phyloP scores from a whole-genome alignment of 805 yeast species.

The Barnettozyma wickerhamii region DNA sequence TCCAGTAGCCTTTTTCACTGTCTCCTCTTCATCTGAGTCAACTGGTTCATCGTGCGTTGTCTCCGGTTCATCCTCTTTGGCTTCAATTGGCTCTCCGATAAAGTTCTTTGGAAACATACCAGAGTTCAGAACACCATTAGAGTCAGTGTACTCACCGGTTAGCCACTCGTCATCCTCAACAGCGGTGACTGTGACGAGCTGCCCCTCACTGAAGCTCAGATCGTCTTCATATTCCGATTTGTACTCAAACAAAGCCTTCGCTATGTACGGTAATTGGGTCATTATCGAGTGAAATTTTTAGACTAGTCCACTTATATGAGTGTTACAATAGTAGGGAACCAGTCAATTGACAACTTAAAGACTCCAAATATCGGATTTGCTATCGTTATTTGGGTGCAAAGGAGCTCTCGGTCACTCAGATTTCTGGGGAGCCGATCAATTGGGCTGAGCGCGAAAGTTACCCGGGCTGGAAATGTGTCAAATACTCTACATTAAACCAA shows the following conservation, averaged over 20 bases:
- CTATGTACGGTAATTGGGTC: constrained; percentile 53
- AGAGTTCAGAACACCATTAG: constrained; percentile 36
- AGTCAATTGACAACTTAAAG: too few relatives aligned
- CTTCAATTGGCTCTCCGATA: constrained; percentile 38
- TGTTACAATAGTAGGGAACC: too few relatives aligned
- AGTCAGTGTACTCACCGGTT: constrained; percentile 54
- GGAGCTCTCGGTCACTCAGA: too few relatives aligned
- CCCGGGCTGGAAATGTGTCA: too few relatives aligned
- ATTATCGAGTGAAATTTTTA: too few relatives aligned
- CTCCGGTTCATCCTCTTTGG: not conserved
- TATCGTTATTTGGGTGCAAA: too few relatives aligned
- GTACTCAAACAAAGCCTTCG: constrained; percentile 65
- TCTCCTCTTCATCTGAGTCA: constrained; percentile 6
- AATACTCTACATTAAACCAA: too few relatives aligned
- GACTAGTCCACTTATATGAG: too few relatives aligned
- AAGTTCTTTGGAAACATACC: constrained; percentile 91
- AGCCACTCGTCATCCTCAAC: constrained; percentile 94
- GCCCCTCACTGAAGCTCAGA: constrained; percentile 63
- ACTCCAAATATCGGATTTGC: too few relatives aligned
- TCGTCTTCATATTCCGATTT: constrained; percentile 78
- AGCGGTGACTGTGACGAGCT: constrained; percentile 66
- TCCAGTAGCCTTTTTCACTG: too few relatives aligned
- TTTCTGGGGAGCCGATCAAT: too few relatives aligned
- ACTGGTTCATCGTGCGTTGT: not conserved
- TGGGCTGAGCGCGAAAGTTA: too few relatives aligned